Evolutionary conservation across 768 basidiomycete genomes (phyloP).

Genomic region (Mycena belliarum): DNA sequence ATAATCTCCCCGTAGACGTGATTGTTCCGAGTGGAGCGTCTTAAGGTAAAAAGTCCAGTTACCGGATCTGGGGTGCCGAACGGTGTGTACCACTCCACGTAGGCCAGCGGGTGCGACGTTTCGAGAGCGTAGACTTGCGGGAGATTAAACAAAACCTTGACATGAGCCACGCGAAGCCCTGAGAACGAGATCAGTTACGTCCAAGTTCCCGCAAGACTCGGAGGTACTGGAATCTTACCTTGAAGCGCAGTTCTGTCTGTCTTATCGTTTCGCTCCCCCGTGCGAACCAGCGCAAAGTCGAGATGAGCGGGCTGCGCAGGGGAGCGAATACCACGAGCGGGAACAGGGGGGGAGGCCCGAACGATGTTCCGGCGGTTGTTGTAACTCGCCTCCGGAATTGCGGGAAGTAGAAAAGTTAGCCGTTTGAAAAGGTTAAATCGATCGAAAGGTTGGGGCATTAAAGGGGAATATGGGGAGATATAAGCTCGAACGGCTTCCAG

Average conservation of each 20-base stretch:
- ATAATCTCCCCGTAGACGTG: constrained; percentile 4
- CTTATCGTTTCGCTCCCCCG: too few relatives aligned
- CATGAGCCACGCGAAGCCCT: constrained; percentile 23
- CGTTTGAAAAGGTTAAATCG: not conserved
- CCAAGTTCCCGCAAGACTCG: too few relatives aligned
- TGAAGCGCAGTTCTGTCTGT: too few relatives aligned
- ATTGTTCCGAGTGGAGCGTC: constrained; percentile 1
- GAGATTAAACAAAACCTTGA: constrained; percentile 25
- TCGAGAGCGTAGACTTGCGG: constrained; percentile 8
- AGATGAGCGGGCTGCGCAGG: too few relatives aligned
- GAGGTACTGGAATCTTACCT: too few relatives aligned
- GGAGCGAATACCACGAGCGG: not conserved
- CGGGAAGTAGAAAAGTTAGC: not conserved
- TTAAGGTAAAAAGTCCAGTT: not conserved
- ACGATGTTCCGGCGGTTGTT: constrained; percentile 5
- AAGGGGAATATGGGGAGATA: too few relatives aligned
- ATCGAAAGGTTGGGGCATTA: too few relatives aligned
- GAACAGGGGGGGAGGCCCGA: constrained; percentile 1
- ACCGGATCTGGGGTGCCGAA: constrained; percentile 12
- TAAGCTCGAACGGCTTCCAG: too few relatives aligned
- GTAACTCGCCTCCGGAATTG: not conserved
- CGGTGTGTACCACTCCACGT: constrained; percentile 9
- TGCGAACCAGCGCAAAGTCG: too few relatives aligned
- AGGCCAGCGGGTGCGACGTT: constrained; percentile 20
- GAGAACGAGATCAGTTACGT: too few relatives aligned